Conservation (phyloP, 2,329 filamentous ascomycete genomes). For the Sclerotinia sclerotiorum region DNA sequence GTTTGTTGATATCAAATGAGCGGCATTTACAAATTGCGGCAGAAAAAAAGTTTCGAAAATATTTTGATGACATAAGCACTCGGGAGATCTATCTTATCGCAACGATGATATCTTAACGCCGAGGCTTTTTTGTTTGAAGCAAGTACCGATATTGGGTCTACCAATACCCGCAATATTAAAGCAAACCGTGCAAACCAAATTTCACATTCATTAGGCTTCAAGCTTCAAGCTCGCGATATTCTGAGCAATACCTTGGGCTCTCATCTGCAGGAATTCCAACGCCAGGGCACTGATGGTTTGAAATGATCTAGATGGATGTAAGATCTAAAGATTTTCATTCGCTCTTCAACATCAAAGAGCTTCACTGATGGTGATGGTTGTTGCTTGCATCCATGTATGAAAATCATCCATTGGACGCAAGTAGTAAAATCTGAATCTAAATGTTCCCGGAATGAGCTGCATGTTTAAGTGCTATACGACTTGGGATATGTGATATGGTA, state of each 20-base stretch:
- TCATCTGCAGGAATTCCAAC: not conserved
- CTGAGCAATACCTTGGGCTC: conserved; percentile 6
- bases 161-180: not conserved
- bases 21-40: conserved; percentile 1
- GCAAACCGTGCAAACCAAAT: not conserved
- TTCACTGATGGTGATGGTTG: not conserved
- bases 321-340: not conserved
- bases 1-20: conserved; percentile 3
- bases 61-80: conserved; percentile 19
- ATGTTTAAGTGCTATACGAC: not conserved
- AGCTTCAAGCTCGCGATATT: not conserved
- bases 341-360: not conserved
- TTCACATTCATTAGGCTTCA: not conserved
- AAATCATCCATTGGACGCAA: not conserved
- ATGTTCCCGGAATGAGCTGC: conserved; percentile 5
- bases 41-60: conserved; percentile 22
- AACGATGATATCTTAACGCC: not conserved
- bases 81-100: not conserved
- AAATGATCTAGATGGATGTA: not conserved
- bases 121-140: not conserved
- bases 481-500: not conserved
- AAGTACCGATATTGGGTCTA: not conserved
- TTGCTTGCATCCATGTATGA: not conserved
- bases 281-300: not conserved
- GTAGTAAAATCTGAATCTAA: not conserved